A percentile compares a stretch with the other conserved stretches of the same genome.
Conservation (phyloP, 1,139 yeast species). For the Spathaspora sp. region DNA sequence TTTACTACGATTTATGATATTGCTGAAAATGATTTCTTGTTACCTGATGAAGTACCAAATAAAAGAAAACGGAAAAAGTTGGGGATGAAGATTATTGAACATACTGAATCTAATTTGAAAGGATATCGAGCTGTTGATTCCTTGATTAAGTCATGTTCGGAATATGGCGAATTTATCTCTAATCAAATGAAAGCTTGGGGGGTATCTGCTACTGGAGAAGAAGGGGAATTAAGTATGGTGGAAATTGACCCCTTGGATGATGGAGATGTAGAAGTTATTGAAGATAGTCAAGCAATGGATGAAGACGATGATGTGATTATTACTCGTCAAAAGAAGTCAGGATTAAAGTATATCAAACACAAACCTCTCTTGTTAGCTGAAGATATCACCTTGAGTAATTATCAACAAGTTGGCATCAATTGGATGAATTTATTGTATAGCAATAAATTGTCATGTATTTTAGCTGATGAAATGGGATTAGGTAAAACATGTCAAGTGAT, state of each 20-base stretch:
- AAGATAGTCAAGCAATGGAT: constrained; percentile 16
- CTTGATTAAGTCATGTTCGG: constrained; percentile 77
- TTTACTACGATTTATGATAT: constrained; percentile 57
- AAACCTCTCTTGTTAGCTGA: constrained; percentile 68
- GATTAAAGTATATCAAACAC: constrained; percentile 55
- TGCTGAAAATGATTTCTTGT: constrained; percentile 50
- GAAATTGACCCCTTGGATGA: constrained; percentile 38
- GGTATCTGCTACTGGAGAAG: constrained; percentile 66
- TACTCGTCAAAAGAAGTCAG: constrained; percentile 19
- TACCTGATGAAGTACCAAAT: constrained; percentile 21
- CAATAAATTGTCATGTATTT: constrained; percentile 79
- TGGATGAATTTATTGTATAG: constrained; percentile 85
- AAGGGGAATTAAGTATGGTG: constrained; percentile 59
- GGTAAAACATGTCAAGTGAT: constrained; percentile 97
- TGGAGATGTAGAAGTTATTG: constrained; percentile 21
- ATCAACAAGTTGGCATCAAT: constrained; percentile 93
- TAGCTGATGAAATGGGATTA: constrained; percentile 98
- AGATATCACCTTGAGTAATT: constrained; percentile 71
- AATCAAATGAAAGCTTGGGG: constrained; percentile 86
- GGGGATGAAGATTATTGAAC: constrained; percentile 78
- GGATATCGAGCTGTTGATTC: constrained; percentile 96
- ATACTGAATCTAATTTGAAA: constrained; percentile 62
- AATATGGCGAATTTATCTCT: constrained; percentile 69
- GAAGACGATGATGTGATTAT: constrained; percentile 32
- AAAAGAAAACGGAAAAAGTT: constrained; percentile 52